Evolutionary conservation across 108 stramenopile species (phyloP).

Genomic region (Skeletonema costatum): DNA sequence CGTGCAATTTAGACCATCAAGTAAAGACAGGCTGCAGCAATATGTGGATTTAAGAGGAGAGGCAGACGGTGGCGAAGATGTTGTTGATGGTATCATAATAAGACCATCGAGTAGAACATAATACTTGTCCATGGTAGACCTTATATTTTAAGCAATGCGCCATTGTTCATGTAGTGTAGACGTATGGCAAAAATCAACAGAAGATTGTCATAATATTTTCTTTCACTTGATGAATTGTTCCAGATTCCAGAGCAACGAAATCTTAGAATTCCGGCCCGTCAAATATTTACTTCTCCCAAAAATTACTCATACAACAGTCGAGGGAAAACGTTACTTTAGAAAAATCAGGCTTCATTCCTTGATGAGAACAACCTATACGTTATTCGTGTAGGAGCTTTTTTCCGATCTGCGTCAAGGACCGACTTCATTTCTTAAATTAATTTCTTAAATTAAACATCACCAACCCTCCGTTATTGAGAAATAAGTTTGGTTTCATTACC

Average conservation of each 20-base stretch:
- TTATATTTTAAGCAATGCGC: not conserved
- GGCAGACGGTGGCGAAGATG: conserved; percentile 24
- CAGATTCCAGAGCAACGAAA: not conserved
- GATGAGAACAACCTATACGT: not conserved
- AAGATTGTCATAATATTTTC: not conserved
- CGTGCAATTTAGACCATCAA: conserved; percentile 26
- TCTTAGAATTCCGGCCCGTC: not conserved
- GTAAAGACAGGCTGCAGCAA: conserved; percentile 44
- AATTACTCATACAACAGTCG: not conserved
- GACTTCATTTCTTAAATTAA: not conserved
- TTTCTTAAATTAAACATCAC: not conserved
- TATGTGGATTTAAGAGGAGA: conserved; percentile 40
- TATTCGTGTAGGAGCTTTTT: not conserved
- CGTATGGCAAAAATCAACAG: not conserved
- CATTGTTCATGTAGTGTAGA: conserved; percentile 1
- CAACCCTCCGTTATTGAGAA: not conserved
- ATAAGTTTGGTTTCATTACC: not conserved
- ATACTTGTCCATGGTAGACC: not conserved
- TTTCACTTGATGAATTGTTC: not conserved
- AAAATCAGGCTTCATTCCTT: not conserved
- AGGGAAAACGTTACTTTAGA: not conserved
- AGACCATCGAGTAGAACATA: not conserved
- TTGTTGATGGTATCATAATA: conserved; percentile 18
- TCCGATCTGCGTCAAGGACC: not conserved
- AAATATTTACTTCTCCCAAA: not conserved